Percentiles rank a stretch among this genome's conserved stretches.
Evolutionary conservation across 1,284 basidiomycete species (phyloP).

Genomic region (Wolfiporia cocos): DNA sequence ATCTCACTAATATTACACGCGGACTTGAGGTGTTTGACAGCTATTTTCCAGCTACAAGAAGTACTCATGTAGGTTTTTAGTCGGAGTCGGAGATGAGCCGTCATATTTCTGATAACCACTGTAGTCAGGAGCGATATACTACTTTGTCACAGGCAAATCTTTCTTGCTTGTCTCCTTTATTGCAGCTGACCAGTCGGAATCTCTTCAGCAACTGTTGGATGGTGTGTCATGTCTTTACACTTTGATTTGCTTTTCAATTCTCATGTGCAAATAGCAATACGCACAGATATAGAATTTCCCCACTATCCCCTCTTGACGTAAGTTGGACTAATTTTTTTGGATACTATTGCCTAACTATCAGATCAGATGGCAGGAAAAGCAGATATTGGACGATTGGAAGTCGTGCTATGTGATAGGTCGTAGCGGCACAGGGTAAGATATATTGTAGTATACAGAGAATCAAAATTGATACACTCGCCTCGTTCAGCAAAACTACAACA

Average conservation of each 20-base stretch:
- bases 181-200: conserved; percentile 38
- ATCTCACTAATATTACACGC: not conserved
- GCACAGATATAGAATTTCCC: conserved; percentile 34
- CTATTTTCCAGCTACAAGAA: conserved; percentile 5
- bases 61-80: conserved; percentile 42
- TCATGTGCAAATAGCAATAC: conserved; percentile 34
- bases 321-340: no score
- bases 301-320: no score
- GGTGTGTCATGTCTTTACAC: not conserved
- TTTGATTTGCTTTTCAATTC: no score
- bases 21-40: no score
- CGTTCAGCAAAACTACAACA: conserved; percentile 62
- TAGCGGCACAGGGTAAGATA: conserved; percentile 66
- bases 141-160: conserved; percentile 47
- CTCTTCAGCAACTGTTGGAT: not conserved
- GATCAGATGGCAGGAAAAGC: conserved; percentile 47
- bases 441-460: not conserved
- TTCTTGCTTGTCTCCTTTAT: not conserved
- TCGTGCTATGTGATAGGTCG: conserved; percentile 68
- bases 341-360: no score
- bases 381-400: conserved; percentile 51
- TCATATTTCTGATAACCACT: not conserved
- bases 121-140: conserved; percentile 59
- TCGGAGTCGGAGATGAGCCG: not conserved
- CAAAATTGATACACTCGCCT: no score